These are phyloP conservation scores for Acer negundo DNA, from an alignment of 345 rosid genomes.

Conservation along the genomic window DNA sequence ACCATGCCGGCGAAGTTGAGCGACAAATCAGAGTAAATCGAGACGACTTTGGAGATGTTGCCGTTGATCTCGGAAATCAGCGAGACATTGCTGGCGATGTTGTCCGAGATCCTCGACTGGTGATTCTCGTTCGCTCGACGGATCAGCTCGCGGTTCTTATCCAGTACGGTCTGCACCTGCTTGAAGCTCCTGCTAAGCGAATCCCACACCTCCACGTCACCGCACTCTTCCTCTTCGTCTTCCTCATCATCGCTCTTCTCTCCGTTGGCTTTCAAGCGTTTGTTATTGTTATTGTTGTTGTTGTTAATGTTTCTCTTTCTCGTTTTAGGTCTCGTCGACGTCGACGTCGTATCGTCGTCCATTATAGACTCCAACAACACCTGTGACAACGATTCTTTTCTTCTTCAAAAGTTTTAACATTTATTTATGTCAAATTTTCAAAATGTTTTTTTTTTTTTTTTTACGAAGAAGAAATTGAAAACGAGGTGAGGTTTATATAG, in stretches of 20 bases:
- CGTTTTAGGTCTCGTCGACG: constrained; percentile 2
- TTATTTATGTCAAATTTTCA: too few species aligned
- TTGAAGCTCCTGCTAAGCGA: constrained; percentile 34
- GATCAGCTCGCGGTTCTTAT: constrained; percentile 37
- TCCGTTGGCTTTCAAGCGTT: neutral
- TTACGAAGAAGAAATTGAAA: too few species aligned
- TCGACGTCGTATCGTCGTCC: constrained; percentile 15
- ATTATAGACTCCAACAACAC: constrained; percentile 20
- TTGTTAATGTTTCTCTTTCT: neutral
- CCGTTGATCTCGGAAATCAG: constrained; percentile 38
- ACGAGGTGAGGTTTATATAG: too few species aligned
- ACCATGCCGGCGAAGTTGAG: constrained; percentile 29
- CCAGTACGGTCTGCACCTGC: constrained; percentile 38
- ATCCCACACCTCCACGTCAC: constrained; percentile 42
- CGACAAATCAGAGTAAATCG: constrained; percentile 39
- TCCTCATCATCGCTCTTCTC: neutral
- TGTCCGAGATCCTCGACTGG: constrained; percentile 37
- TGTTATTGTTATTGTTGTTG: neutral
- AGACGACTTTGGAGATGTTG: constrained; percentile 37
- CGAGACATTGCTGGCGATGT: constrained; percentile 32
- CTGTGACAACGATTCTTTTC: neutral
- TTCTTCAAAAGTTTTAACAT: neutral
- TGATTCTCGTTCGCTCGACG: constrained; percentile 41
- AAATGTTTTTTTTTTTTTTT: too few species aligned
- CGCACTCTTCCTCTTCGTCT: constrained; percentile 16